Evolutionary conservation across 1,284 basidiomycete genomes (phyloP), one percentile per base, ranked within the genome.

Genomic region (Stereum hirsutum): DNA sequence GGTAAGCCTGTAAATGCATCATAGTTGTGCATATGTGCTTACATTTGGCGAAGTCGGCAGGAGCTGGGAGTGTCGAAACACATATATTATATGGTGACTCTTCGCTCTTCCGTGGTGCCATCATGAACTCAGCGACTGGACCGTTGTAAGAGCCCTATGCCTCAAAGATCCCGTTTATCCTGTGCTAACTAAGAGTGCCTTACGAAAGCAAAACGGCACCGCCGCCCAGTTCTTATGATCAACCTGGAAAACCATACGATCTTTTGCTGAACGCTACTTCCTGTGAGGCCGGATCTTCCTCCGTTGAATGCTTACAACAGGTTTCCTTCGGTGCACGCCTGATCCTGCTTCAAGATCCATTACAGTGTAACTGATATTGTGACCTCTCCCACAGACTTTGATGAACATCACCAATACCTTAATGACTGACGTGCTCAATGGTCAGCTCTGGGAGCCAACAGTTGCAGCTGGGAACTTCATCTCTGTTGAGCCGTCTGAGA

Each of bases 361-460:
- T n/a, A n/a, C n/a, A n/a, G n/a, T n/a, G n/a, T n/a, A n/a, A n/a
- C n/a, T n/a, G n/a, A n/a, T n/a, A n/a, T n/a, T n/a, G n/a, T n/a
- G n/a, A n/a, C n/a, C n/a, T n/a, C 32, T 17, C 37, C 23, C 33
- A 1, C 32, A 74, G 72, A 65, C 60, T 1, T 54, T 75, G 4
- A 37, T 71, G 44, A 64, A 63, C 41, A 62, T 66, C 39, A 72
- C 66, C 35, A 75, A 77, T 46, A 37, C 48, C 0, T 67, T 78
- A 68, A 70, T 72, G 6, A 44, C 26, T 0, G 44, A 57, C 2
- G 69, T 68, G 1, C 52, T 78, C 20, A 76, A 78, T 45, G 14
- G 45, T 1, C 77, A 79, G 48, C 54, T 78, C 5, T 79, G 76
- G 76, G 61, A 79, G 45, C 75, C 77, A 0, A 50, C 71, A 2